Percentiles rank a stretch among this genome's conserved stretches.
These are phyloP conservation scores for Podila minutissima DNA, from an alignment of 192 early-diverging fungal genomes.

Conservation along the genomic window DNA sequence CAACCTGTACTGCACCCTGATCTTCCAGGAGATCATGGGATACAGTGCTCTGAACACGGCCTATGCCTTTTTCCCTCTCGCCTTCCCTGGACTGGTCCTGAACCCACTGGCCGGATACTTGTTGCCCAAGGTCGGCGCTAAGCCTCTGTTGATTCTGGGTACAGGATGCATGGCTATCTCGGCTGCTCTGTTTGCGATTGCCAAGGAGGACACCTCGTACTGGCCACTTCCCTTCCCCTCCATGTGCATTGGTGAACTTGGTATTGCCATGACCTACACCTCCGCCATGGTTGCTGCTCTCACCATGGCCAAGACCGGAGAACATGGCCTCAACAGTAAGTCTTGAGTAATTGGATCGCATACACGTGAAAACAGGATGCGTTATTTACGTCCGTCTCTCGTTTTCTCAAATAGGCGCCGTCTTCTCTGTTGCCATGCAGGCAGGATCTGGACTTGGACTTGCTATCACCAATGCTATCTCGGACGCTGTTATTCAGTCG, in stretches of 20 bases:
- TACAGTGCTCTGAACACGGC: constrained; percentile 56
- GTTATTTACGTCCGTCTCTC: not conserved
- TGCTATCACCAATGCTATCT: constrained; percentile 53
- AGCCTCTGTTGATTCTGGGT: constrained; percentile 33
- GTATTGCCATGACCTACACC: constrained; percentile 51
- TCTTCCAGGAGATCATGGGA: constrained; percentile 60
- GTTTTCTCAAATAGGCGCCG: constrained; percentile 28
- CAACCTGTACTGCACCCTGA: constrained; percentile 57
- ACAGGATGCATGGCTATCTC: constrained; percentile 36
- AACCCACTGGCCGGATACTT: constrained; percentile 54
- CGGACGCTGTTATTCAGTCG: constrained; percentile 38
- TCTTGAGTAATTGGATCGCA: not conserved
- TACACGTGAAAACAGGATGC: not conserved
- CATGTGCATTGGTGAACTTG: constrained; percentile 47
- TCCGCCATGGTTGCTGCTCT: constrained; percentile 50
- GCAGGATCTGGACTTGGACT: constrained; percentile 52
- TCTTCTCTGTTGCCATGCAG: constrained; percentile 54
- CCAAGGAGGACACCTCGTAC: constrained; percentile 22
- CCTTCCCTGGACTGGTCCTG: constrained; percentile 46
- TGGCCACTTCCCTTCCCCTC: constrained; percentile 52
- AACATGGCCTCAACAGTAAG: constrained; percentile 51
- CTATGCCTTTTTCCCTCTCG: constrained; percentile 56
- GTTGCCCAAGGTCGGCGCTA: constrained; percentile 48
- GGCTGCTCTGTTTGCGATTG: constrained; percentile 36
- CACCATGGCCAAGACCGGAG: constrained; percentile 47